Evolutionary conservation across 2,329 filamentous ascomycete species (phyloP).

Genomic region (Ceratocystis variospora): DNA sequence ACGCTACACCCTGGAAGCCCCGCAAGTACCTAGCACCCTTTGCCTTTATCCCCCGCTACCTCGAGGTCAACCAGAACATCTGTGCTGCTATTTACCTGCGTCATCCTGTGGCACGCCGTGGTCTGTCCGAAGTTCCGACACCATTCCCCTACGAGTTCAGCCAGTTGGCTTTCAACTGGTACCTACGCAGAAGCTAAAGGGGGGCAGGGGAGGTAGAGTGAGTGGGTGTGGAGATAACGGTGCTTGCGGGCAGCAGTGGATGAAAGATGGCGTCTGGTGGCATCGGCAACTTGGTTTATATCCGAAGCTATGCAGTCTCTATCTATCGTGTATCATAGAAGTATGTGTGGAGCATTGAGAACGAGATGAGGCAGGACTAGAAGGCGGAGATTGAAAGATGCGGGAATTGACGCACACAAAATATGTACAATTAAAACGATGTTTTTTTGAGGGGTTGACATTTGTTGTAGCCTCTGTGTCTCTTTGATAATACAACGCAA

Average conservation of each 20-base stretch:
- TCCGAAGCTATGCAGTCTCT: background rate
- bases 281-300: background rate
- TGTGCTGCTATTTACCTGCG: slow-evolving; percentile 90
- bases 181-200: slow-evolving; percentile 60
- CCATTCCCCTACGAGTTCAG: slow-evolving; percentile 59
- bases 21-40: slow-evolving; percentile 80
- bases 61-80: slow-evolving; percentile 96
- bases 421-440: background rate
- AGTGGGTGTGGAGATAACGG: background rate
- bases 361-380: no score
- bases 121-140: slow-evolving; percentile 68
- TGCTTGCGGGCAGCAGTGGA: background rate
- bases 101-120: slow-evolving; percentile 79
- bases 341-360: background rate
- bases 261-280: background rate
- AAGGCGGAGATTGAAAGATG: background rate
- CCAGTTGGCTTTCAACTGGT: slow-evolving; percentile 87
- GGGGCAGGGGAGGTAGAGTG: no score
- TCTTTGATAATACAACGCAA: no score
- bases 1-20: slow-evolving; percentile 81
- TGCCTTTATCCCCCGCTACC: slow-evolving; percentile 84
- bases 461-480: no score
- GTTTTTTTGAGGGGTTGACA: no score
- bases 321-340: slow-evolving; percentile 12
- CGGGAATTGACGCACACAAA: background rate